Evolutionary conservation across 1,284 basidiomycete species (phyloP).

Genomic region (Ustilago bromivora): DNA sequence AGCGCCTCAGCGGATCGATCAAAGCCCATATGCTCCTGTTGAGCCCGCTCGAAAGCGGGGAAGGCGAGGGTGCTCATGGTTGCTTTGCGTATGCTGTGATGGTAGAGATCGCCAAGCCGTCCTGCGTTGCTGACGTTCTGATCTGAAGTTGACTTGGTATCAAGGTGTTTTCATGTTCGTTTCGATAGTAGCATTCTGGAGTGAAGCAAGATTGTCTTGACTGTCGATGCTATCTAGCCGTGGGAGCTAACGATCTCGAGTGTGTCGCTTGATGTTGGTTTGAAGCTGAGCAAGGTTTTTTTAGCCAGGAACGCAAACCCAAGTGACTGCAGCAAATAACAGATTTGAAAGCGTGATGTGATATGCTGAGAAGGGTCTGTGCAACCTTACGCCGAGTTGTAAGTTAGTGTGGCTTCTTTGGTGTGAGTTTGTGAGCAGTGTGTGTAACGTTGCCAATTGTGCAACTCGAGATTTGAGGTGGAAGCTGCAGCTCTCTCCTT

Average conservation of each 20-base stretch:
- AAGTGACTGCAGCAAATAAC: background rate
- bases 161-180: slow-evolving; percentile 15
- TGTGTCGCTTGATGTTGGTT: background rate
- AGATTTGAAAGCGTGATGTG: background rate
- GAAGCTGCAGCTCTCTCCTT: background rate
- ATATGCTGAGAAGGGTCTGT: background rate
- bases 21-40: slow-evolving; percentile 42
- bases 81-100: slow-evolving; percentile 1
- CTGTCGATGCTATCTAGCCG: slow-evolving; percentile 1
- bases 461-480: background rate
- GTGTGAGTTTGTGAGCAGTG: background rate
- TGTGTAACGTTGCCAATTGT: slow-evolving; percentile 3
- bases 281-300: slow-evolving; percentile 1
- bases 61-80: slow-evolving; percentile 44
- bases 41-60: slow-evolving; percentile 42
- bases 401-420: background rate
- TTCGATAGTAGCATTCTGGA: background rate
- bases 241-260: background rate
- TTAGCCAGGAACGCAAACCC: slow-evolving; percentile 2
- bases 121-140: background rate
- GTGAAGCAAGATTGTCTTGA: background rate
- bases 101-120: background rate
- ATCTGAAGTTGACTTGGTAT: background rate
- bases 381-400: background rate
- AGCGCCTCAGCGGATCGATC: slow-evolving; percentile 33